phyloP scores from a whole-genome alignment of 179 eudicot species.

The Silene noctiflora region DNA sequence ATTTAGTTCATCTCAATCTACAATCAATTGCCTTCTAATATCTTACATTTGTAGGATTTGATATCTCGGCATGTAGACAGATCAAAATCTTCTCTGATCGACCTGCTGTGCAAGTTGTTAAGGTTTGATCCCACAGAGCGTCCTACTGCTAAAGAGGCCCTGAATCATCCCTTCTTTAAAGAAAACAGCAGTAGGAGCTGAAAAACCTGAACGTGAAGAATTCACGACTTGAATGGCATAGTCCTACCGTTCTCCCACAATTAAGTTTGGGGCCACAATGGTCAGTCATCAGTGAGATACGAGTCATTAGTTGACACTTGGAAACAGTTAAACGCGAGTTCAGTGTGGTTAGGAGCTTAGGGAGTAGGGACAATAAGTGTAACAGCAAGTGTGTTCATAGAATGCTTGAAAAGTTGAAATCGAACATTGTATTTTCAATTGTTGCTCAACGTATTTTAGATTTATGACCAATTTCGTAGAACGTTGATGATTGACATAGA shows the following conservation, averaged over 20 bases:
- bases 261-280: background rate
- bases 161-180: slow-evolving; percentile 57
- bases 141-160: slow-evolving; percentile 55
- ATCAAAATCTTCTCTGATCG: slow-evolving; percentile 37
- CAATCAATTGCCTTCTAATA: background rate
- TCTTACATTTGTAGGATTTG: slow-evolving; percentile 43
- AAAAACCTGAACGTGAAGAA: background rate
- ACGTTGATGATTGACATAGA: too few species aligned
- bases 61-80: slow-evolving; percentile 41
- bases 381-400: slow-evolving; percentile 10
- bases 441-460: background rate
- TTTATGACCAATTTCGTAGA: too few species aligned
- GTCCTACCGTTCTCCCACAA: too few species aligned
- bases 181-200: slow-evolving; percentile 19
- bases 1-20: background rate
- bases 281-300: background rate
- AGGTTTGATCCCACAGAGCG: slow-evolving; percentile 63
- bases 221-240: background rate
- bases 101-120: slow-evolving; percentile 58
- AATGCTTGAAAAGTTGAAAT: background rate
- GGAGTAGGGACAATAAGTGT: background rate
- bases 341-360: background rate
- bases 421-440: background rate
- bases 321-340: background rate
- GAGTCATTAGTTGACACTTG: background rate